Percentiles rank a stretch among this genome's conserved stretches.
phyloP scores from a whole-genome alignment of 192 early-diverging fungal genomes.

The Dissophora ornata region DNA sequence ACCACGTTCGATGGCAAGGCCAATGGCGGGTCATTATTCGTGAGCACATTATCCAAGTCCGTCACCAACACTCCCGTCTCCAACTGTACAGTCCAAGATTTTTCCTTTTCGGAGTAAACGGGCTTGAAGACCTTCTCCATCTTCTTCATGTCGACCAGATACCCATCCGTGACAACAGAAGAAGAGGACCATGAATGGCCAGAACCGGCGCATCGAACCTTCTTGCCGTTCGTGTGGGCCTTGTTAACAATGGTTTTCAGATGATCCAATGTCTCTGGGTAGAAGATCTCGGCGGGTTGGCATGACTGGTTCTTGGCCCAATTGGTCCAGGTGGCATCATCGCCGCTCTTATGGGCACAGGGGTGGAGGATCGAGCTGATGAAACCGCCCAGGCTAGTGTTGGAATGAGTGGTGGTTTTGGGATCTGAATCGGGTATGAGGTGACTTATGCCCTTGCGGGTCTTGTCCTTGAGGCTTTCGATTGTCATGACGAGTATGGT shows the following conservation, averaged over 20 bases:
- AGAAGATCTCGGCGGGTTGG: conserved; percentile 32
- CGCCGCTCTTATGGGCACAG: background rate
- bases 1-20: conserved; percentile 35
- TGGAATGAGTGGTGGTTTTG: background rate
- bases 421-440: too few relatives aligned
- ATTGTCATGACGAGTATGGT: background rate
- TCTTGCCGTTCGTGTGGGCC: conserved; percentile 20
- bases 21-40: conserved; percentile 45
- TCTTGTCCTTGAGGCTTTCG: background rate
- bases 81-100: conserved; percentile 37
- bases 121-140: conserved; percentile 14
- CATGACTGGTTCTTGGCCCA: too few relatives aligned
- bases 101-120: background rate
- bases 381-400: background rate
- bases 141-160: conserved; percentile 24
- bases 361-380: conserved; percentile 3
- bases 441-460: too few relatives aligned
- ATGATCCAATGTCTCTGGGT: conserved; percentile 26
- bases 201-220: conserved; percentile 38
- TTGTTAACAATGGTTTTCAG: conserved; percentile 21
- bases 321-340: conserved; percentile 3
- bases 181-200: conserved; percentile 43
- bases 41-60: conserved; percentile 28
- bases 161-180: conserved; percentile 23
- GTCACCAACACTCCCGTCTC: conserved; percentile 38